These are phyloP conservation scores for Diplodia mutila DNA, from an alignment of 2,329 filamentous ascomycete genomes.

Conservation along the genomic window DNA sequence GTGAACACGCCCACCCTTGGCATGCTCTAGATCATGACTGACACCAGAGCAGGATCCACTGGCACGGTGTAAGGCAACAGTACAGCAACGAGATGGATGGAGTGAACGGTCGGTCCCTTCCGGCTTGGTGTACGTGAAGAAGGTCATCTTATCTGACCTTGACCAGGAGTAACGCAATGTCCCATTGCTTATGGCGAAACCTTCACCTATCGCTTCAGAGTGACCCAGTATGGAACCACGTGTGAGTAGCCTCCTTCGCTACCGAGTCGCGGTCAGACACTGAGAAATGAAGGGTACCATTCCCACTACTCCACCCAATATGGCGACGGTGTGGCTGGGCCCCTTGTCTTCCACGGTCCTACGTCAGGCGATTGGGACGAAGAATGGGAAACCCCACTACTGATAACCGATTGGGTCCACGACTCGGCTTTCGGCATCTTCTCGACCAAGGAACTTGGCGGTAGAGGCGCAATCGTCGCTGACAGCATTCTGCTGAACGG, in stretches of 20 bases:
- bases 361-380: conserved; percentile 56
- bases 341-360: conserved; percentile 48
- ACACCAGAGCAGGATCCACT: conserved; percentile 32
- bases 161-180: conserved; percentile 39
- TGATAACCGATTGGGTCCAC: conserved; percentile 67
- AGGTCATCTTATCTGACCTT: neutral
- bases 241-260: conserved; percentile 35
- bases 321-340: conserved; percentile 47
- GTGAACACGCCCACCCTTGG: neutral
- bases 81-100: conserved; percentile 42
- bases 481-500: conserved; percentile 23
- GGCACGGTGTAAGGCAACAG: conserved; percentile 40
- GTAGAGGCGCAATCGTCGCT: too few species aligned
- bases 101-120: conserved; percentile 29
- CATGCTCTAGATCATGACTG: neutral
- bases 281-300: conserved; percentile 38
- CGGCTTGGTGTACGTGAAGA: neutral
- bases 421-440: conserved; percentile 20
- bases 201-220: conserved; percentile 35
- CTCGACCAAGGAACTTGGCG: conserved; percentile 1
- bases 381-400: conserved; percentile 62
- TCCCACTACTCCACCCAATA: conserved; percentile 50
- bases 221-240: conserved; percentile 37
- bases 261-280: neutral
- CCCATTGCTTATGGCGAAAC: conserved; percentile 40